Conservation (phyloP, 805 yeast genomes). For the Ogataea pini region DNA sequence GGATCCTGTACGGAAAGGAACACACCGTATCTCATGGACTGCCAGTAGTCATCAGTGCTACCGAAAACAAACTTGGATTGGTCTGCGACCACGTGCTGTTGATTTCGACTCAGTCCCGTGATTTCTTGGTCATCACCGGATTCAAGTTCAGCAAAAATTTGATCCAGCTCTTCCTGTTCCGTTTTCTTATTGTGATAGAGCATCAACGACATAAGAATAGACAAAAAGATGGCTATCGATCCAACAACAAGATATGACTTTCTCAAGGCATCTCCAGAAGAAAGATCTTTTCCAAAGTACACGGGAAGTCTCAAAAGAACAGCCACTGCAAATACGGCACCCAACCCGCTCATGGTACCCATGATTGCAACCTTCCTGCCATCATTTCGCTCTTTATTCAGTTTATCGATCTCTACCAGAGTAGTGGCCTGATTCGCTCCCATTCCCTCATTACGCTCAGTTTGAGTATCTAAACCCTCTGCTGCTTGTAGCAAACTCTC, state of each 20-base stretch:
- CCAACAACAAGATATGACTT: constrained; percentile 53
- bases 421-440: constrained; percentile 5
- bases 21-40: constrained; percentile 49
- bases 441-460: constrained; percentile 1
- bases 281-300: constrained; percentile 40
- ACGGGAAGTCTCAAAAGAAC: constrained; percentile 59
- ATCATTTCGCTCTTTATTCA: constrained; percentile 36
- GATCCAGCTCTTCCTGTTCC: constrained; percentile 34
- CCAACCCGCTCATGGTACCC: constrained; percentile 64
- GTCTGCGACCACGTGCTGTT: neutral
- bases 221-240: constrained; percentile 38
- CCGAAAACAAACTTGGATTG: constrained; percentile 13
- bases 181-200: constrained; percentile 46
- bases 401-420: constrained; percentile 20
- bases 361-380: constrained; percentile 62
- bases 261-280: constrained; percentile 47
- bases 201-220: constrained; percentile 41
- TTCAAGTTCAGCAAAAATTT: constrained; percentile 34
- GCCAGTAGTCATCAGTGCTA: constrained; percentile 35
- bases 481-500: constrained; percentile 21
- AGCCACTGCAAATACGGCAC: constrained; percentile 64
- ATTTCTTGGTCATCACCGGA: constrained; percentile 24
- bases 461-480: constrained; percentile 13
- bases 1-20: constrained; percentile 46
- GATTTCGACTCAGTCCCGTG: too few relatives aligned